Evolutionary conservation across 176 grass and related monocot genomes (phyloP).

Genomic region (Avena insularis): DNA sequence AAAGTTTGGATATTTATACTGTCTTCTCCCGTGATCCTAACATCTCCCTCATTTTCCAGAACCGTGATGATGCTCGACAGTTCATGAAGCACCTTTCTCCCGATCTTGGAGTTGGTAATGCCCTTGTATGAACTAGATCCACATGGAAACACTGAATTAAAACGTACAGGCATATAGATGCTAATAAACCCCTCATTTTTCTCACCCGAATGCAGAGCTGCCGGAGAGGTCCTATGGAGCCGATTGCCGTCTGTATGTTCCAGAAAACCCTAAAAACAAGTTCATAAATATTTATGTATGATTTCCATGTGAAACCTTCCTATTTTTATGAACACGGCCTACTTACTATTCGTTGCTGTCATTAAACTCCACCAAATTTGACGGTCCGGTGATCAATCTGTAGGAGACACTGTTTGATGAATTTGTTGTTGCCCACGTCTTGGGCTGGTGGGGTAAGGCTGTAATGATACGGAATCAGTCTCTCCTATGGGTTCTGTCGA

Average conservation of each 20-base stretch:
- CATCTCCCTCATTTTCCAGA: constrained; percentile 52
- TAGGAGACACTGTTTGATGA: constrained; percentile 99
- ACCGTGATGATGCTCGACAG: constrained; percentile 85
- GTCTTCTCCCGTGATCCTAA: not conserved
- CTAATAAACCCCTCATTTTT: not conserved
- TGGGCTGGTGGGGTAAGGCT: constrained; percentile 99
- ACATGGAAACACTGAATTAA: not conserved
- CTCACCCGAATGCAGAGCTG: constrained; percentile 57
- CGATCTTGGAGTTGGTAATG: constrained; percentile 92
- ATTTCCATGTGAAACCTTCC: constrained; percentile 55
- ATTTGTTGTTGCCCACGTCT: constrained; percentile 92
- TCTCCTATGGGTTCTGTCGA: constrained; percentile 92
- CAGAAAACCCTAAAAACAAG: constrained; percentile 96
- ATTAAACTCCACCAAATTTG: constrained; percentile 27
- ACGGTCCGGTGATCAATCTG: constrained; percentile 39
- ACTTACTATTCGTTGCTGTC: constrained; percentile 10
- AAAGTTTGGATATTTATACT: not conserved
- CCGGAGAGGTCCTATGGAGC: constrained; percentile 96
- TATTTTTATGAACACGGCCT: constrained; percentile 50
- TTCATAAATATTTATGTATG: constrained; percentile 99
- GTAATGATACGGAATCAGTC: constrained; percentile 98
- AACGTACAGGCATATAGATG: not conserved
- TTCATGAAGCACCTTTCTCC: constrained; percentile 93
- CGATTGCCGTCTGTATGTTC: constrained; percentile 96
- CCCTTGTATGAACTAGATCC: constrained; percentile 6